These are phyloP conservation scores for Hypomontagnella submonticulosa DNA, from an alignment of 495 filamentous ascomycete species.

Conservation along the genomic window DNA sequence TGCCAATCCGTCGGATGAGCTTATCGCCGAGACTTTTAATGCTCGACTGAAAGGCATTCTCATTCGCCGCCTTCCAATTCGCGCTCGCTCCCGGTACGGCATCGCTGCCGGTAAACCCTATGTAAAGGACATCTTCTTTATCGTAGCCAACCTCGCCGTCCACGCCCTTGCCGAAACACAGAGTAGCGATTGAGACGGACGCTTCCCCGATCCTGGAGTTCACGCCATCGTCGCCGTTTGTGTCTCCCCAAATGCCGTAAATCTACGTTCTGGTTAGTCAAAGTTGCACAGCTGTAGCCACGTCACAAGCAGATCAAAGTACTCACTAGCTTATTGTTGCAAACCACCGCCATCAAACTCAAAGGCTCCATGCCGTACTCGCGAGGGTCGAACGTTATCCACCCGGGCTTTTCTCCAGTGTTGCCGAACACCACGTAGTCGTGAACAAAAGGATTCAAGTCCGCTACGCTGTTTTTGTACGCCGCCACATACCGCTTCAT, in stretches of 20 bases:
- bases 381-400: conserved; percentile 51
- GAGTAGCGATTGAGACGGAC: conserved; percentile 62
- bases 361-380: conserved; percentile 59
- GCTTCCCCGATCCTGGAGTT: conserved; percentile 63
- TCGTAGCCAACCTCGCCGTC: conserved; percentile 60
- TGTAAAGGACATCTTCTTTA: conserved; percentile 59
- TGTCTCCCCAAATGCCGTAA: conserved; percentile 73
- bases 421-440: conserved; percentile 68
- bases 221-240: conserved; percentile 61
- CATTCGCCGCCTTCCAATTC: conserved; percentile 56
- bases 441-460: conserved; percentile 64
- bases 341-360: conserved; percentile 67
- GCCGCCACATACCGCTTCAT: conserved; percentile 53
- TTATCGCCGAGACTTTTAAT: conserved; percentile 58
- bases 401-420: conserved; percentile 43
- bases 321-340: conserved; percentile 56
- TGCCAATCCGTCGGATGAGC: conserved; percentile 34
- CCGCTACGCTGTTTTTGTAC: conserved; percentile 49
- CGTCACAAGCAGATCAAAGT: conserved; percentile 15
- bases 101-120: conserved; percentile 60
- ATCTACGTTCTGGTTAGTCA: conserved; percentile 48
- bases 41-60: conserved; percentile 56
- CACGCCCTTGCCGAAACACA: conserved; percentile 61
- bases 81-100: conserved; percentile 59
- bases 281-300: background rate